Conservation (phyloP, 2,329 filamentous ascomycete species). For the Sporothrix mexicana region DNA sequence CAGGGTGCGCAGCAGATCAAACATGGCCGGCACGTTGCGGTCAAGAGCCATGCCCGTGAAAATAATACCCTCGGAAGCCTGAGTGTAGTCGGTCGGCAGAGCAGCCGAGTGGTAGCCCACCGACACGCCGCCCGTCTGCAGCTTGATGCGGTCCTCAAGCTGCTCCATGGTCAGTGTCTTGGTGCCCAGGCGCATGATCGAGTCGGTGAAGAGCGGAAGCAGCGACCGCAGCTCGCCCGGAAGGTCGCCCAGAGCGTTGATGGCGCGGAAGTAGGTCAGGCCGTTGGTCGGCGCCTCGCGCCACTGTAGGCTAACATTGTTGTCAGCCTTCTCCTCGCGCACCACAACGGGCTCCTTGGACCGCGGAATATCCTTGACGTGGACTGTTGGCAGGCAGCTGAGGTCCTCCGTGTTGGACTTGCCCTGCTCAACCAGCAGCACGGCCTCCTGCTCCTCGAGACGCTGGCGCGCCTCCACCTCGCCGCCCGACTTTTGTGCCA, state of each 20-base stretch:
- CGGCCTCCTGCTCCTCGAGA: slow-evolving; percentile 78
- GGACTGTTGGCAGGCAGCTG: slow-evolving; percentile 83
- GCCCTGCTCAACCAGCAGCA: slow-evolving; percentile 80
- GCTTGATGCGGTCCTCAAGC: slow-evolving; percentile 92
- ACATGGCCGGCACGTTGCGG: slow-evolving; percentile 88
- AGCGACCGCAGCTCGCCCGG: slow-evolving; percentile 84
- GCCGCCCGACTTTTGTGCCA: slow-evolving; percentile 70
- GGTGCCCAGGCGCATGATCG: slow-evolving; percentile 91
- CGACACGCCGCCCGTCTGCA: slow-evolving; percentile 91
- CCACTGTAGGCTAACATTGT: slow-evolving; percentile 75
- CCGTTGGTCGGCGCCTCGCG: slow-evolving; percentile 93
- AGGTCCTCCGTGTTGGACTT: slow-evolving; percentile 84
- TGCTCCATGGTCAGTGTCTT: slow-evolving; percentile 89
- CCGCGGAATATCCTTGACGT: slow-evolving; percentile 87
- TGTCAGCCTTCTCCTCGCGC: slow-evolving; percentile 61
- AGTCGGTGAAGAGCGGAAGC: slow-evolving; percentile 88
- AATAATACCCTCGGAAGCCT: slow-evolving; percentile 79
- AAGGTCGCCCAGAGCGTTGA: slow-evolving; percentile 78
- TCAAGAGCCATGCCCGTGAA: slow-evolving; percentile 89
- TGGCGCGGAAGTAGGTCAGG: slow-evolving; percentile 90
- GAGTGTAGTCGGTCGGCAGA: slow-evolving; percentile 72
- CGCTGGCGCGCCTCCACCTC: slow-evolving; percentile 66
- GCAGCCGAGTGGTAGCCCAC: slow-evolving; percentile 84
- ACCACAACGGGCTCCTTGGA: slow-evolving; percentile 66
- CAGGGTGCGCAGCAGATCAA: slow-evolving; percentile 79